Percentiles rank a stretch among this genome's conserved stretches.
These are phyloP conservation scores for Penicillium paneum DNA, from an alignment of 2,329 filamentous ascomycete species.

Conservation along the genomic window DNA sequence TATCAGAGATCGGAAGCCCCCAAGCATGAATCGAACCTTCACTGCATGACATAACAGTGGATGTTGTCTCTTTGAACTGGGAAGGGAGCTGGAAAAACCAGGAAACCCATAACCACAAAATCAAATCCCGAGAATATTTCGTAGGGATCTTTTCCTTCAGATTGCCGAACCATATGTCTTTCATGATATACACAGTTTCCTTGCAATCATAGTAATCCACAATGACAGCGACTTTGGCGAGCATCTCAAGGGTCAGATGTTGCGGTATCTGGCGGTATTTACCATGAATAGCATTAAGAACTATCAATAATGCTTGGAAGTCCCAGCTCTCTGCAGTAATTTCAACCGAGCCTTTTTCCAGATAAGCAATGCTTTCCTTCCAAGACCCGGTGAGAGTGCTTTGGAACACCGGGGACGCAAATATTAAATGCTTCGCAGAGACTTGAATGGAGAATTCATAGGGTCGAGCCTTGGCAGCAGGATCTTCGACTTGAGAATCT, in stretches of 20 bases:
- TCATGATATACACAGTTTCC: neutral
- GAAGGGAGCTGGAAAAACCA: conserved; percentile 17
- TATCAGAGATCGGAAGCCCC: conserved; percentile 21
- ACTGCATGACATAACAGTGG: conserved; percentile 16
- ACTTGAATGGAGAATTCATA: neutral
- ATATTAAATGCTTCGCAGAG: neutral
- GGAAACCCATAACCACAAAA: conserved; percentile 5
- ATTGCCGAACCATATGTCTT: neutral
- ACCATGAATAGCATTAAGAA: neutral
- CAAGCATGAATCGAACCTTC: conserved; percentile 2
- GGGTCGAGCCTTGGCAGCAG: too few species aligned
- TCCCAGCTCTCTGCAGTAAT: neutral
- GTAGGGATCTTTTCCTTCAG: neutral
- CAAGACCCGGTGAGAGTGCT: neutral
- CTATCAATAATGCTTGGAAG: neutral
- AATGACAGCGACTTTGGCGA: neutral
- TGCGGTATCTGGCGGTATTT: neutral
- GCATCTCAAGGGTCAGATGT: neutral
- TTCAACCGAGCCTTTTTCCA: neutral
- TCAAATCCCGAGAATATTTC: neutral
- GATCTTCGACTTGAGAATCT: too few species aligned
- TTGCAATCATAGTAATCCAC: neutral
- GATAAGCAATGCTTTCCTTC: neutral
- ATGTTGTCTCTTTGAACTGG: conserved; percentile 18
- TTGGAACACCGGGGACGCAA: neutral